A percentile compares a stretch with the other conserved stretches of the same genome.
These are phyloP conservation scores for Pleurotus cornucopiae DNA, from an alignment of 768 basidiomycete genomes.

Conservation along the genomic window DNA sequence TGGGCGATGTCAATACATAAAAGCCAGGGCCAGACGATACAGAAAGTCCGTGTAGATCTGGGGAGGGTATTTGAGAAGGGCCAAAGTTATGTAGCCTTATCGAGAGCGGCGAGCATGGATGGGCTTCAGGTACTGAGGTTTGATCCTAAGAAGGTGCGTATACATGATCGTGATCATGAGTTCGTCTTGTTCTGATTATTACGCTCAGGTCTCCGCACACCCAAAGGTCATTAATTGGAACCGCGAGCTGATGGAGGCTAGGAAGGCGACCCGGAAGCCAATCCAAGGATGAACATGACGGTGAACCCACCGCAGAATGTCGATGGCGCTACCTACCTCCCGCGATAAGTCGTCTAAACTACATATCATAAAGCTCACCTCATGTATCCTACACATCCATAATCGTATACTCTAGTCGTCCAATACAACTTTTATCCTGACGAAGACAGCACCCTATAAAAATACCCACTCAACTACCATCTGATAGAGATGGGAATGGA, in stretches of 20 bases:
- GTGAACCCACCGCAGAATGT: too few species aligned
- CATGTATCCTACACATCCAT: too few species aligned
- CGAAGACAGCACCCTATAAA: too few species aligned
- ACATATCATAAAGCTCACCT: too few species aligned
- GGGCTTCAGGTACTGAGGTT: constrained; percentile 65
- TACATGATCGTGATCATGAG: background rate
- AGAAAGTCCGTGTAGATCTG: constrained; percentile 76
- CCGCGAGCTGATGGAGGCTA: constrained; percentile 9
- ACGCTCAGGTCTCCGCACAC: constrained; percentile 43
- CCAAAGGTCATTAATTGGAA: constrained; percentile 57
- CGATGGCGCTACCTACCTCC: too few species aligned
- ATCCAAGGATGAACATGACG: too few species aligned
- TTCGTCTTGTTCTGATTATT: background rate
- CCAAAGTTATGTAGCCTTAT: constrained; percentile 62
- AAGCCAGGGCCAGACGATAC: constrained; percentile 77
- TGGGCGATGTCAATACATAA: constrained; percentile 89
- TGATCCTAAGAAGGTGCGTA: constrained; percentile 46
- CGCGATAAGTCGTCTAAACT: too few species aligned
- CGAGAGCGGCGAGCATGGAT: constrained; percentile 57
- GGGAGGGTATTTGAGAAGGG: constrained; percentile 75
- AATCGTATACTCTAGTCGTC: too few species aligned
- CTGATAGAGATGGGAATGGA: too few species aligned
- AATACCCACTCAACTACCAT: too few species aligned
- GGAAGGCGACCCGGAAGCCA: background rate
- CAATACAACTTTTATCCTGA: too few species aligned